Conservation (phyloP, 495 filamentous ascomycete genomes). For the Aspergillus sclerotiicarbonarius region DNA sequence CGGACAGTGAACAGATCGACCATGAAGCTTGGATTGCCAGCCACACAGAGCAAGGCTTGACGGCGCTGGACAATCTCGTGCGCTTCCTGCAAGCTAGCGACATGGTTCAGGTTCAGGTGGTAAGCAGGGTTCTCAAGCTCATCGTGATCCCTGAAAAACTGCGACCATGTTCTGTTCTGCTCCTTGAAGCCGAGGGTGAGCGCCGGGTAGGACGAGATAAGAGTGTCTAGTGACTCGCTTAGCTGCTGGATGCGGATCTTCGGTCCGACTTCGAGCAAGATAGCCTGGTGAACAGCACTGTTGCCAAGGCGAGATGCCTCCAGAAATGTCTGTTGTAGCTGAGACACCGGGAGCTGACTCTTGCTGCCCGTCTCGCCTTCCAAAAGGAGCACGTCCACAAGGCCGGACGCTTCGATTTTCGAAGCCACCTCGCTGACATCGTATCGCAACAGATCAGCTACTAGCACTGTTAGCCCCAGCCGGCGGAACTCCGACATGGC, state of each 20-base stretch:
- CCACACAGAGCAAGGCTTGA: neutral
- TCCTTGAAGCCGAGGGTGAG: neutral
- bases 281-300: neutral
- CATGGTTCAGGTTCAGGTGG: slow-evolving; percentile 21
- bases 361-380: neutral
- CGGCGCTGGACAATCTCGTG: slow-evolving; percentile 9
- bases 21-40: neutral
- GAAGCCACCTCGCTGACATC: neutral
- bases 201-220: neutral
- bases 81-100: slow-evolving; percentile 14
- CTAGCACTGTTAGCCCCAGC: neutral
- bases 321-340: neutral
- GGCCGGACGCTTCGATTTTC: neutral
- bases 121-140: slow-evolving; percentile 33
- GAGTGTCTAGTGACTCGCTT: neutral
- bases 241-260: neutral
- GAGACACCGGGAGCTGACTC: neutral
- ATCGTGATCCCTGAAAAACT: slow-evolving; percentile 21
- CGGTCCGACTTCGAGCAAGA: neutral
- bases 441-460: slow-evolving; percentile 2
- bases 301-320: neutral
- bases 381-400: neutral
- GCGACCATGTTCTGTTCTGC: neutral
- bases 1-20: neutral
- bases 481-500: neutral